These are phyloP conservation scores for Pulveroboletus sp. DNA, from an alignment of 768 basidiomycete species.

Conservation along the genomic window DNA sequence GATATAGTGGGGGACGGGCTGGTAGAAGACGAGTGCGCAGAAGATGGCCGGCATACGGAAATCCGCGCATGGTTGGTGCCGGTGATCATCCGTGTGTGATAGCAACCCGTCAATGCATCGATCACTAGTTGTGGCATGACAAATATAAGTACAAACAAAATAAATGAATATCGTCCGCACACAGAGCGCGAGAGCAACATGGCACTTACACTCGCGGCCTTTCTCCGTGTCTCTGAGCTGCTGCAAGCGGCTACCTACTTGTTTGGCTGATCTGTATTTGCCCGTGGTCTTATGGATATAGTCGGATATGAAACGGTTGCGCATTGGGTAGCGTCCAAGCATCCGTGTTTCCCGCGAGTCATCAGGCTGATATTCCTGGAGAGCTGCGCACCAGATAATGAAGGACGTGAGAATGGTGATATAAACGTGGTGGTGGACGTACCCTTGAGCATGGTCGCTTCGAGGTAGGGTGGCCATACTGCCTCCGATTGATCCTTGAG, in stretches of 20 bases:
- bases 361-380: constrained; percentile 67
- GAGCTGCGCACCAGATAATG: constrained; percentile 38
- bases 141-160: constrained; percentile 29
- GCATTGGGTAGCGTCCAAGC: constrained; percentile 71
- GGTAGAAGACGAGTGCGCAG: constrained; percentile 8
- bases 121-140: constrained; percentile 26
- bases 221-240: constrained; percentile 72
- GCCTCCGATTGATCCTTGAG: constrained; percentile 60
- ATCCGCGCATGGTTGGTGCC: constrained; percentile 18
- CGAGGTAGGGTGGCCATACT: constrained; percentile 77
- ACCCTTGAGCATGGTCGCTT: constrained; percentile 76
- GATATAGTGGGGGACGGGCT: constrained; percentile 25
- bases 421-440: constrained; percentile 12
- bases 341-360: constrained; percentile 69
- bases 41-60: constrained; percentile 10
- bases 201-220: constrained; percentile 60
- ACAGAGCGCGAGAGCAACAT: constrained; percentile 19
- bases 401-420: constrained; percentile 17
- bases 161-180: constrained; percentile 25
- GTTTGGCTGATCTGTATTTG: constrained; percentile 67
- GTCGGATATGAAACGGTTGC: constrained; percentile 77
- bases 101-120: constrained; percentile 33
- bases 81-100: constrained; percentile 24
- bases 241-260: constrained; percentile 76
- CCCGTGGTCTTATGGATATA: constrained; percentile 68